phyloP scores from a whole-genome alignment of 441 rosid genomes.

The Euphorbia celastroides region DNA sequence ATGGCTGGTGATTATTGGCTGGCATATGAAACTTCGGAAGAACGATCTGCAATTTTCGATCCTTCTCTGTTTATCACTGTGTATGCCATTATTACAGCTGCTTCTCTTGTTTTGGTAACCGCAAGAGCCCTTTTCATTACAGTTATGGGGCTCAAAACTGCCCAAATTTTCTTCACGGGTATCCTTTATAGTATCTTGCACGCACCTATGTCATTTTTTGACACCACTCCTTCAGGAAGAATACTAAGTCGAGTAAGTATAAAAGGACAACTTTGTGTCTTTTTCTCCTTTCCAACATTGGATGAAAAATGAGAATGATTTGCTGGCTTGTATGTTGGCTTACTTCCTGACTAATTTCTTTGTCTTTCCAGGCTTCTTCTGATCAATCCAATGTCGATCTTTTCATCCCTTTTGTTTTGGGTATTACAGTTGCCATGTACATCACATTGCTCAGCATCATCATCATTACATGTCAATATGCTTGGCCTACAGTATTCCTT shows the following conservation, averaged over 20 bases:
- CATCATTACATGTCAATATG: constrained; percentile 81
- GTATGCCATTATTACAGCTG: constrained; percentile 51
- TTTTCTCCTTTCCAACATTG: background rate
- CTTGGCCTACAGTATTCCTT: constrained; percentile 88
- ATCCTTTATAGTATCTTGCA: constrained; percentile 77
- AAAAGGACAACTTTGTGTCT: background rate
- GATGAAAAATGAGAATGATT: background rate
- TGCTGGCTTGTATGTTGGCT: background rate
- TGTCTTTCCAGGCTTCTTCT: constrained; percentile 66
- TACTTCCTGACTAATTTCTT: background rate
- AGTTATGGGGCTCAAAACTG: constrained; percentile 73
- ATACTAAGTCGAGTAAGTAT: constrained; percentile 73
- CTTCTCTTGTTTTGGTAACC: constrained; percentile 48
- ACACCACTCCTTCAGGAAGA: constrained; percentile 95
- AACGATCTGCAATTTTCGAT: constrained; percentile 40
- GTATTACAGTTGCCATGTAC: constrained; percentile 60
- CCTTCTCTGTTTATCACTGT: constrained; percentile 59
- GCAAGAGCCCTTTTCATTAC: constrained; percentile 54
- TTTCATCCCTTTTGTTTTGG: constrained; percentile 63
- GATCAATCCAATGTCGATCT: constrained; percentile 86
- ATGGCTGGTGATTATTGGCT: constrained; percentile 98
- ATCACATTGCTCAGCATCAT: constrained; percentile 73
- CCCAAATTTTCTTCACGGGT: constrained; percentile 67
- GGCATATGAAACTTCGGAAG: constrained; percentile 75
- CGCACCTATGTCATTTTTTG: constrained; percentile 96